Evolutionary conservation across 257 asterid genomes (phyloP).

Genomic region (Solanum okadae): DNA sequence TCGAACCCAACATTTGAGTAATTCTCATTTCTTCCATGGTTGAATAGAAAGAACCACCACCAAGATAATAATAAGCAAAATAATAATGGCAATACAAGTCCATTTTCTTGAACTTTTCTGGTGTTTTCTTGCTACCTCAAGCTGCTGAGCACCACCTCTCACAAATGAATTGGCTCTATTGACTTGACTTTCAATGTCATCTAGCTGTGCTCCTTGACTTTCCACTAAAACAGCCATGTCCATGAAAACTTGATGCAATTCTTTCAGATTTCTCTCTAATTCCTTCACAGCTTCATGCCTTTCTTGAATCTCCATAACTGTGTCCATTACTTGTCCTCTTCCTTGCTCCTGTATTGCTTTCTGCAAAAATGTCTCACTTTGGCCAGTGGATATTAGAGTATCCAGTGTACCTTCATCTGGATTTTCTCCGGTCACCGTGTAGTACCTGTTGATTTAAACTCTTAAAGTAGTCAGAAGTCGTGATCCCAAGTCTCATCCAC

Average conservation of each 20-base stretch:
- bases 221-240: slow-evolving; percentile 67
- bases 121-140: slow-evolving; percentile 41
- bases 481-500: not conserved
- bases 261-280: slow-evolving; percentile 56
- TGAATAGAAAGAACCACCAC: slow-evolving; percentile 41
- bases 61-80: slow-evolving; percentile 37
- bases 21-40: slow-evolving; percentile 33
- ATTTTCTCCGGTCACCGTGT: slow-evolving; percentile 61
- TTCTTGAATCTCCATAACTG: slow-evolving; percentile 54
- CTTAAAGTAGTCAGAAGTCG: not conserved
- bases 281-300: slow-evolving; percentile 65
- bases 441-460: slow-evolving; percentile 16
- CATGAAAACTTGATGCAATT: slow-evolving; percentile 51
- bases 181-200: slow-evolving; percentile 60
- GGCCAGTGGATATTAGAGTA: slow-evolving; percentile 46
- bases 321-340: slow-evolving; percentile 61
- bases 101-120: slow-evolving; percentile 62
- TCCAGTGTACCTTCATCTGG: slow-evolving; percentile 48
- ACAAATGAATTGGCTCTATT: slow-evolving; percentile 43
- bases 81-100: slow-evolving; percentile 40
- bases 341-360: slow-evolving; percentile 82
- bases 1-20: not conserved
- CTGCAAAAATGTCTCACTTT: slow-evolving; percentile 57
- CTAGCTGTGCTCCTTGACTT: slow-evolving; percentile 60
- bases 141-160: slow-evolving; percentile 44